A percentile compares a stretch with the other conserved stretches of the same genome.
These are phyloP conservation scores for Russula abietina DNA, from an alignment of 768 basidiomycete species.

Conservation along the genomic window DNA sequence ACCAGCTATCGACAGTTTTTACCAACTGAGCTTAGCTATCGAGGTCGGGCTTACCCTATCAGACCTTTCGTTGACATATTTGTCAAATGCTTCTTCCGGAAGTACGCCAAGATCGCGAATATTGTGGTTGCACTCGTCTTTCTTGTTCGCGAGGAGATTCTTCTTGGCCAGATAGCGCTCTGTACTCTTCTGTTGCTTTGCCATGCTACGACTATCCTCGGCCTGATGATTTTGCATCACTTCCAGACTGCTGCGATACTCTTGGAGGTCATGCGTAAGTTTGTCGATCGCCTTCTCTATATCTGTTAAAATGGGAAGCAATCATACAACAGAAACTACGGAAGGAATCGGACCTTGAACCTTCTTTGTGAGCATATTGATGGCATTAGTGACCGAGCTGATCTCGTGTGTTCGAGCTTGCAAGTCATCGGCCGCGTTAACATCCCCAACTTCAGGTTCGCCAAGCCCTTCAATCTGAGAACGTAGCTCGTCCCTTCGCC, in stretches of 20 bases:
- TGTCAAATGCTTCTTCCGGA: conserved; percentile 95
- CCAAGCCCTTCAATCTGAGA: conserved; percentile 71
- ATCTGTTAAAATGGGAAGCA: conserved; percentile 35
- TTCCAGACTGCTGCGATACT: conserved; percentile 61
- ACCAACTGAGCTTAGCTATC: background rate
- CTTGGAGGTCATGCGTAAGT: conserved; percentile 55
- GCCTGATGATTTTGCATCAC: conserved; percentile 72
- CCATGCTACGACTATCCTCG: conserved; percentile 81
- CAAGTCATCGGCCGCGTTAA: conserved; percentile 58
- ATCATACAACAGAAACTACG: background rate
- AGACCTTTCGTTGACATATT: conserved; percentile 83
- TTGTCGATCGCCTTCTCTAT: conserved; percentile 71
- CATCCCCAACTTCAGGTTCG: conserved; percentile 50
- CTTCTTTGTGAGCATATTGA: conserved; percentile 56
- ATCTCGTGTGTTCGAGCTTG: conserved; percentile 67
- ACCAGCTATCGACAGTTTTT: conserved; percentile 53
- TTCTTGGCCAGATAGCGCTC: conserved; percentile 92
- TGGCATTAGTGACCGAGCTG: conserved; percentile 55
- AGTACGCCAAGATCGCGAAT: conserved; percentile 95
- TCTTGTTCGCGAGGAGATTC: conserved; percentile 74
- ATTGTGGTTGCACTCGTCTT: conserved; percentile 92
- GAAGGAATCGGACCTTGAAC: conserved; percentile 44
- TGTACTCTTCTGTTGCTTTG: conserved; percentile 90
- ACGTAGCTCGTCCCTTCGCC: conserved; percentile 73
- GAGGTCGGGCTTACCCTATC: conserved; percentile 57